Evolutionary conservation across 768 basidiomycete species (phyloP).

Genomic region (Tylopilus subfusipes): DNA sequence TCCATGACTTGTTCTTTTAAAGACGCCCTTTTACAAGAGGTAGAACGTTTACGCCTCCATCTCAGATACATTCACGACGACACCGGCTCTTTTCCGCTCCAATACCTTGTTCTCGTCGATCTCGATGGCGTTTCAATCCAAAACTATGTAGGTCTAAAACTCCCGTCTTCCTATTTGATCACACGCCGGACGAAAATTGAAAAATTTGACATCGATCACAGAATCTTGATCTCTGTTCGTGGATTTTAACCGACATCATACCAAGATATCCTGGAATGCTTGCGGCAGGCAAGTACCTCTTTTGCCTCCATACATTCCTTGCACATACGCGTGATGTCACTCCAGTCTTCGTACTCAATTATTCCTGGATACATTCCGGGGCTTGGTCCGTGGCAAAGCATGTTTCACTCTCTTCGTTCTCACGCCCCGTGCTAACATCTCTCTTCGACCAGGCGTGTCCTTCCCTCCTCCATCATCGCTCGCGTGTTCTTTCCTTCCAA

Average conservation of each 20-base stretch:
- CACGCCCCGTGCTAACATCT: constrained; percentile 6
- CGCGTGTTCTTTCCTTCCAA: constrained; percentile 64
- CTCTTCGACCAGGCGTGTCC: constrained; percentile 45
- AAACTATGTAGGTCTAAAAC: constrained; percentile 45
- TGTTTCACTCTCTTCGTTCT: constrained; percentile 23
- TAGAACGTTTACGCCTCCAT: constrained; percentile 58
- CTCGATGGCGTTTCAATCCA: constrained; percentile 53
- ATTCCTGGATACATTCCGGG: constrained; percentile 69
- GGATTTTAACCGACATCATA: constrained; percentile 61
- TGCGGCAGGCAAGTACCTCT: constrained; percentile 51
- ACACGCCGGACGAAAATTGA: constrained; percentile 1
- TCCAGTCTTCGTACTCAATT: constrained; percentile 68
- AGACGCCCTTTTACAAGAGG: constrained; percentile 42
- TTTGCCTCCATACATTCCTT: not conserved
- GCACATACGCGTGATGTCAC: not conserved
- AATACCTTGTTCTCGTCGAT: constrained; percentile 68
- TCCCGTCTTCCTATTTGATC: constrained; percentile 5
- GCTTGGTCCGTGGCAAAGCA: constrained; percentile 67
- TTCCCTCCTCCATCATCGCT: constrained; percentile 57
- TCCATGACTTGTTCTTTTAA: constrained; percentile 38
- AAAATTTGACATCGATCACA: constrained; percentile 24
- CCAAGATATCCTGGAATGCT: constrained; percentile 76
- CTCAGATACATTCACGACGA: constrained; percentile 46
- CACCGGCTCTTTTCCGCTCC: constrained; percentile 44
- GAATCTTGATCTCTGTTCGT: constrained; percentile 60